Base-by-base conservation (phyloP, 2,329 filamentous ascomycete genomes). In the Didymella sp. region DNA sequence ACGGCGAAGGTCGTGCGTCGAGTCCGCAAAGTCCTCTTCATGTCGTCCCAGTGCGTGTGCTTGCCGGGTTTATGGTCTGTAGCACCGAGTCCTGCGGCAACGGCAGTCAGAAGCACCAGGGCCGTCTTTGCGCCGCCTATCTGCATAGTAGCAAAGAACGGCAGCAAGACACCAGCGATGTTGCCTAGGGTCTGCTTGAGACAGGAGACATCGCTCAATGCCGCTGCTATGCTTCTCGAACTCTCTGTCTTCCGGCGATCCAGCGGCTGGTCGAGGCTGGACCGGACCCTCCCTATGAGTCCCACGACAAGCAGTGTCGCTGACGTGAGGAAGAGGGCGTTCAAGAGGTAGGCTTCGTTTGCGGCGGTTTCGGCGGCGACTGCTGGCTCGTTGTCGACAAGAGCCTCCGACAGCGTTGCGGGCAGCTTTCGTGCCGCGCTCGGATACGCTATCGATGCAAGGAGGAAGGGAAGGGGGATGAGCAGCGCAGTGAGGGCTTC, bases 71-170 rank as follows among this genome's bases (percentile, higher is more conserved):
- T 73, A 31, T 67, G 68, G 30, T 72, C 69, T 11, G 72, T 58
- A 24, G 64, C 61, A 19, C 72, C 73, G 21, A 85, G 56, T 7
- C 80, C 81, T 13, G 80, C 78, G 7, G 81, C 77, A 2, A 78
- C 61, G 7, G 80, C 78, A 30, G 80, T 70, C 40, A 86, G 71
- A 25, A 86, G 61, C 2, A 81, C 61, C n/a, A 85, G 71, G 11
- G 82, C 81, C n/a, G 82, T 80, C 50, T 81, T 75, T 54, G 81
- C 78, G 12, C 82, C 83, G 8, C 84, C 85, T 12, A 87, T 69
- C 54, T 85, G 80, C 60, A 84, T 76, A 0, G 82, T 72, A 8
- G 84, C 82, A 66, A 84, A 87, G 64, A 85, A 82, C 0, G 85
- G 85, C 27, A 87, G 65, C 3, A 78, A 72, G 21, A 84, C 67